phyloP scores from a whole-genome alignment of 192 early-diverging fungal species.

The Bifiguratus adelaidae region DNA sequence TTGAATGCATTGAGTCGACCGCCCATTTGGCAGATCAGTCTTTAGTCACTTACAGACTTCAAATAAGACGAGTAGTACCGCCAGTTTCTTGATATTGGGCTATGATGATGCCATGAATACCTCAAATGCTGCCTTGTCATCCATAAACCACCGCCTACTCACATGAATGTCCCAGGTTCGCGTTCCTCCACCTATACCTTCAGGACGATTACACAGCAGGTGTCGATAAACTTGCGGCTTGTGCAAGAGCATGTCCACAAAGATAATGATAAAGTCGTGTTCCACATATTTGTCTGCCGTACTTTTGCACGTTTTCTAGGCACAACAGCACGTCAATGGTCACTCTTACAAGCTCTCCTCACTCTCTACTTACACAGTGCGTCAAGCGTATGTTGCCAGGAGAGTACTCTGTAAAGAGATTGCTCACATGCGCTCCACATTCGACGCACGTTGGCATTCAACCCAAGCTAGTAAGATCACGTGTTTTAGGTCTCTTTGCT shows the following conservation, averaged over 20 bases:
- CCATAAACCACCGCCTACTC: neutral
- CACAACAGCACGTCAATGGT: neutral
- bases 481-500: no score
- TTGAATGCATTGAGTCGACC: neutral
- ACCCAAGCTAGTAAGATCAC: neutral
- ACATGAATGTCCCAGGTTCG: neutral
- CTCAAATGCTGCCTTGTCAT: neutral
- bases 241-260: slow-evolving; percentile 87
- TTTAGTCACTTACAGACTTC: slow-evolving; percentile 55
- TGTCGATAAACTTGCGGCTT: slow-evolving; percentile 83
- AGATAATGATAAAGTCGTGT: slow-evolving; percentile 77
- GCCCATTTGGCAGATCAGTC: neutral
- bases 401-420: slow-evolving; percentile 74
- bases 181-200: slow-evolving; percentile 1
- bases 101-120: slow-evolving; percentile 25
- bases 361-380: slow-evolving; percentile 45
- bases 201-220: slow-evolving; percentile 70
- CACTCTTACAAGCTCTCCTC: neutral
- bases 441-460: slow-evolving; percentile 66
- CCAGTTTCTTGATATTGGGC: slow-evolving; percentile 61
- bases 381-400: slow-evolving; percentile 76
- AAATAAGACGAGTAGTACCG: slow-evolving; percentile 73
- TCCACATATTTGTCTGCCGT: slow-evolving; percentile 93
- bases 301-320: slow-evolving; percentile 53
- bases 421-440: slow-evolving; percentile 55